Base-by-base conservation (phyloP, 495 filamentous ascomycete species). In the Collariella sp. region DNA sequence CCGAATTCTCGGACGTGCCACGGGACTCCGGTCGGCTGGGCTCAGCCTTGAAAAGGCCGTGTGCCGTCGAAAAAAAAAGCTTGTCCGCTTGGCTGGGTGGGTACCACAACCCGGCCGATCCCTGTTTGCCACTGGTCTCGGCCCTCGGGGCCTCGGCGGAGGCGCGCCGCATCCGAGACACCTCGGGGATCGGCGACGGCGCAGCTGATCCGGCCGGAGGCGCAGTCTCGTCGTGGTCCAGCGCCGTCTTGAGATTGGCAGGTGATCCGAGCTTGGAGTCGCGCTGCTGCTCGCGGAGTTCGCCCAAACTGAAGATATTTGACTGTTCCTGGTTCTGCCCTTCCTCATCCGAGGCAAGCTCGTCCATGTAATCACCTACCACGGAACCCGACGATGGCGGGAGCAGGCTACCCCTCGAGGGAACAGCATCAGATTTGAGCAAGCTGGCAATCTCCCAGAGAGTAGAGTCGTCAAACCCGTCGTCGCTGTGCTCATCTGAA, bases 401-500 rank as follows among this genome's bases (percentile, higher is more conserved):
- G 20, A 77, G 54, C 15, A 78, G 58, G 61, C 71, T 79, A 31
- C 74, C 59, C 52, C 68, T 72, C 3, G 74, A 75, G 3, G 76
- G 74, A 19, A 77, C 52, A 11, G 68, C 58, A 24, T 72, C 70
- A 15, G 73, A 62, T 50, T 75, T 71, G 7, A 79, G 67, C 5
- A 81, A 62, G 57, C 67, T 77, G 56, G 78, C 77, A 66, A 81
- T 81, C 59, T 79, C 77, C 77, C 77, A 79, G 26, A 81, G 67
- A 0, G 76, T 79, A 15, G 66, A 70, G 57, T 81, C 78, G 53
- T 81, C 78, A 41, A 81, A 79, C 19, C 67, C 72, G 36, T 77
- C 74, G 46, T 79, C 77, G 44, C 70, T 70, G 7, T 73, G 68
- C 16, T 64, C 62, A 3, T 65, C 62, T 19, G 66, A 66, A 40